Evolutionary conservation across 1,139 yeast genomes (phyloP), one percentile per base, ranked within the genome.

Genomic region (Lodderomyces orthopsilosis): DNA sequence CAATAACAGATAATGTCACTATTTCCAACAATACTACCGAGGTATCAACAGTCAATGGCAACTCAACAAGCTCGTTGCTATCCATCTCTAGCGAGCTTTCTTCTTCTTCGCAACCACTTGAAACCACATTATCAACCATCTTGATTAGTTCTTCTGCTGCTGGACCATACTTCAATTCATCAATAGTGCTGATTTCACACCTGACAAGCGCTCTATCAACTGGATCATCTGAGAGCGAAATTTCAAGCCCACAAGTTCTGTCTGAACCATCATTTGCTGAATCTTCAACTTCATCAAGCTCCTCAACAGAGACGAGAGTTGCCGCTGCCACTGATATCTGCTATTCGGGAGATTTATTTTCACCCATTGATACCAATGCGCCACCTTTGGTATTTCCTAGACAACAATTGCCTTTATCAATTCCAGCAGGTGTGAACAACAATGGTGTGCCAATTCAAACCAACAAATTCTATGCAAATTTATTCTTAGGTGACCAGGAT

Each of bases 401-500:
- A 47, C 63, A 70, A 40, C 67, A 61, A 17, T 66, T 79, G 44
- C 79, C 87, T 63, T 44, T 85, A 73, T 41, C 63, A 61, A 36
- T 63, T 68, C 63, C 90, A 77, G 17, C 53, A 3, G 61, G 80
- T 36, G 81, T 77, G 35, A 64, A 65, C 46, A 69, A 68, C 50
- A 59, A 64, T 44, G 72, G 63, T 13, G 43, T 24, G 17, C 88
- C 95, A 6, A 73, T 81, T 38, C 80, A 81, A 50, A 89, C 97
- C 15, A 90, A 90, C 66, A 88, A 89, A 59, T 90, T 88, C 62
- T 89, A 85, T 59, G 84, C 87, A 8, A 90, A 90, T 62, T 66
- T 89, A 58, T 65, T 88, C 47, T 74, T 90, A 19, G 93, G 74
- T 1, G 65, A 67, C 35, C 93, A 86, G 57, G 75, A 77, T 9